A percentile compares a stretch with the other conserved stretches of the same genome.
phyloP scores from a whole-genome alignment of 2,329 filamentous ascomycete species.

The Intubia oerlemansii region DNA sequence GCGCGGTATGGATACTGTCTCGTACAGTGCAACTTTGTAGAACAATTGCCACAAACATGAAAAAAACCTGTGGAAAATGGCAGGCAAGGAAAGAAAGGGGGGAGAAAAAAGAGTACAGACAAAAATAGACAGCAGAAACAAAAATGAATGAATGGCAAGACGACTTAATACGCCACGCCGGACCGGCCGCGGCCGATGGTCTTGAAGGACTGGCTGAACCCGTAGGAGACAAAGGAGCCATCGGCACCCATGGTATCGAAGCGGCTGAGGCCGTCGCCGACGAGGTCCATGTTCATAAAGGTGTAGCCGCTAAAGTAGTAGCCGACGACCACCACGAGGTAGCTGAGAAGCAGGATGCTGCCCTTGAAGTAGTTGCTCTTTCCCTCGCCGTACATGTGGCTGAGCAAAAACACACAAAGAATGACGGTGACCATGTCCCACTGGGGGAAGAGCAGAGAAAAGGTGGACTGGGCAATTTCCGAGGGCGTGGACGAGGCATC shows the following conservation, averaged over 20 bases:
- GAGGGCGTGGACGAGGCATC: slow-evolving; percentile 14
- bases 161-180: slow-evolving; percentile 15
- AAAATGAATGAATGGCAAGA: not conserved
- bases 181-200: slow-evolving; percentile 26
- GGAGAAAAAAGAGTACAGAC: no score
- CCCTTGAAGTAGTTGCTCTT: slow-evolving; percentile 99
- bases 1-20: no score
- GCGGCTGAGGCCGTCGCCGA: slow-evolving; percentile 20
- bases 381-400: slow-evolving; percentile 93
- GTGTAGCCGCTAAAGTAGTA: slow-evolving; percentile 63
- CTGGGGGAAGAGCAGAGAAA: slow-evolving; percentile 85
- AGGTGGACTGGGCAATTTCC: slow-evolving; percentile 37
- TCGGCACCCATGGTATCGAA: slow-evolving; percentile 32
- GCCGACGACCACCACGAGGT: slow-evolving; percentile 75
- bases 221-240: slow-evolving; percentile 25
- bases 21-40: no score
- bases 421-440: slow-evolving; percentile 99
- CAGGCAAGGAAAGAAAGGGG: no score
- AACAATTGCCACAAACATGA: no score
- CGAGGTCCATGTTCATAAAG: slow-evolving; percentile 16
- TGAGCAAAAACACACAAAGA: slow-evolving; percentile 83
- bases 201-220: slow-evolving; percentile 18
- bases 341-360: slow-evolving; percentile 79
- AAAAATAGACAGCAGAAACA: no score
- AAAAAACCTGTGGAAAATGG: no score